Percentiles rank a stretch among this genome's conserved stretches.
These are phyloP conservation scores for Salix dunnii DNA, from an alignment of 345 rosid species.

Conservation along the genomic window DNA sequence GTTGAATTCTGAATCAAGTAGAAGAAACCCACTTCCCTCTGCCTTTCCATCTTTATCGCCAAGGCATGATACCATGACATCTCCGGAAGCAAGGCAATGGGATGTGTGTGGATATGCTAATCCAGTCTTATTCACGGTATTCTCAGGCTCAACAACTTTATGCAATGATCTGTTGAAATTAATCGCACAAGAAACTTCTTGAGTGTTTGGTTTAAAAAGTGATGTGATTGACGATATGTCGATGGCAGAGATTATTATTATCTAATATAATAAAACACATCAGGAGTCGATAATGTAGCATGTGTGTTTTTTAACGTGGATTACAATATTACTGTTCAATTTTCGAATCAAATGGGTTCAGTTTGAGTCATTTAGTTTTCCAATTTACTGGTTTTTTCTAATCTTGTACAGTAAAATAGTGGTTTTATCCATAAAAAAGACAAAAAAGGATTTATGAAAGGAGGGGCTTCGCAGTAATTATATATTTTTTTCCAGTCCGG, in stretches of 20 bases:
- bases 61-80: constrained; percentile 72
- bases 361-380: no score
- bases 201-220: not conserved
- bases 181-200: not conserved
- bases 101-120: constrained; percentile 88
- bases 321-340: no score
- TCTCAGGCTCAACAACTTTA: constrained; percentile 68
- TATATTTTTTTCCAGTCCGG: no score
- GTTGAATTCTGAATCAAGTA: constrained; percentile 80
- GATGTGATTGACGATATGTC: not conserved
- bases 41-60: constrained; percentile 92
- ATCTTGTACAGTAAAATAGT: no score
- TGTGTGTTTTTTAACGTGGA: no score
- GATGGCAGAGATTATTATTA: not conserved
- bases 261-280: no score
- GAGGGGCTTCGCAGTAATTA: no score
- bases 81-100: constrained; percentile 91
- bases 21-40: constrained; percentile 82
- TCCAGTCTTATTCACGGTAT: constrained; percentile 67
- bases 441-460: no score
- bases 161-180: constrained; percentile 59
- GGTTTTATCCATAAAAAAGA: no score
- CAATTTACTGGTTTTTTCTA: no score
- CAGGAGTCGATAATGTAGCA: no score
- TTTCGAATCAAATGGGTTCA: no score